These are phyloP conservation scores for Dissophora ornata DNA, from an alignment of 192 early-diverging fungal genomes.

Conservation along the genomic window DNA sequence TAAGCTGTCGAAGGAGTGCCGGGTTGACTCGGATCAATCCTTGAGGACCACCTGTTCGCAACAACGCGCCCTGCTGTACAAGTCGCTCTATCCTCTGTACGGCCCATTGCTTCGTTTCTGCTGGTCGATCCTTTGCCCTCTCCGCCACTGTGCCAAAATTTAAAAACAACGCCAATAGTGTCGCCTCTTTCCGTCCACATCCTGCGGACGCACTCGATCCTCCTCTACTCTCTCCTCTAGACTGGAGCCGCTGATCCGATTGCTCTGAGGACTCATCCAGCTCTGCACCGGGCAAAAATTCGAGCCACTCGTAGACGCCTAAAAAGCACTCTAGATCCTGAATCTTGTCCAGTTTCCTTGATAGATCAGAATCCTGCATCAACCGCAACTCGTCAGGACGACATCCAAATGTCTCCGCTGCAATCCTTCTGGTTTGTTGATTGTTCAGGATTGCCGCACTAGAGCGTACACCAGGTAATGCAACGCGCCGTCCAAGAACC, in stretches of 20 bases:
- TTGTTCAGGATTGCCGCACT: slow-evolving; percentile 23
- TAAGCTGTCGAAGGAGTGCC: slow-evolving; percentile 24
- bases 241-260: neutral
- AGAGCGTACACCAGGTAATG: slow-evolving; percentile 31
- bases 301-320: slow-evolving; percentile 48
- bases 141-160: slow-evolving; percentile 42
- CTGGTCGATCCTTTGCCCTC: slow-evolving; percentile 16
- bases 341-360: slow-evolving; percentile 44
- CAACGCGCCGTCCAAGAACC: slow-evolving; percentile 15
- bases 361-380: slow-evolving; percentile 40
- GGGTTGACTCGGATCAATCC: slow-evolving; percentile 35
- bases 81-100: slow-evolving; percentile 33
- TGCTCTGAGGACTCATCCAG: slow-evolving; percentile 6
- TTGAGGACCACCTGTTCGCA: slow-evolving; percentile 1
- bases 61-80: slow-evolving; percentile 21
- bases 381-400: slow-evolving; percentile 32
- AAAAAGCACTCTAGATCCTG: slow-evolving; percentile 51
- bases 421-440: slow-evolving; percentile 5
- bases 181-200: slow-evolving; percentile 27
- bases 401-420: slow-evolving; percentile 25
- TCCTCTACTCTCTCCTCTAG: neutral
- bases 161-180: slow-evolving; percentile 28
- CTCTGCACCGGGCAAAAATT: slow-evolving; percentile 46
- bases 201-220: neutral
- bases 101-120: slow-evolving; percentile 29